Percentiles rank a stretch among this genome's conserved stretches.
Conservation (phyloP, 768 basidiomycete species). For the Trametes gibbosa region DNA sequence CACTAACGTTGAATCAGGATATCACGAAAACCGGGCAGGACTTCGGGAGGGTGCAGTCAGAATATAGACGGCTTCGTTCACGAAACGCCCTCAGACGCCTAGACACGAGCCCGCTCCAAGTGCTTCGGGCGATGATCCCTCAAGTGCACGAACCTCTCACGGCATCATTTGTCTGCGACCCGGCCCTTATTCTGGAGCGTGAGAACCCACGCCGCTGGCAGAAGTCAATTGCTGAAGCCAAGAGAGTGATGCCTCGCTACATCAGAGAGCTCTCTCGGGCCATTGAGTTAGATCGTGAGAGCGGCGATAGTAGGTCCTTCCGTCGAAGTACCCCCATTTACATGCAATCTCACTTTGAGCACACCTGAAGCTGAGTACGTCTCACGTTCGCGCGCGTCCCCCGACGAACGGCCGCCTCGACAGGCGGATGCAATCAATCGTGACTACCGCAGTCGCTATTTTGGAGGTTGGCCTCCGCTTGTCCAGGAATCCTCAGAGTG, state of each 20-base stretch:
- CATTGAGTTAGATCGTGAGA: slow-evolving; percentile 8
- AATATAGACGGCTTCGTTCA: neutral
- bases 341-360: neutral
- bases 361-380: neutral
- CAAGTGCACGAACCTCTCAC: neutral
- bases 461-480: slow-evolving; percentile 16
- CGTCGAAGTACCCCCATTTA: neutral
- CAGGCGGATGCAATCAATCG: slow-evolving; percentile 4
- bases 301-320: neutral
- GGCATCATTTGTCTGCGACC: neutral
- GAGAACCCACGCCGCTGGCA: slow-evolving; percentile 9
- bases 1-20: neutral
- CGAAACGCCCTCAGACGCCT: neutral
- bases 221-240: slow-evolving; percentile 1
- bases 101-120: slow-evolving; percentile 1
- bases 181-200: neutral
- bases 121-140: slow-evolving; percentile 12
- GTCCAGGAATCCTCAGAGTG: neutral
- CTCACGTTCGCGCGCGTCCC: neutral
- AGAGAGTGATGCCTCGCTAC: slow-evolving; percentile 4
- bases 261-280: slow-evolving; percentile 5
- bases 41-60: neutral
- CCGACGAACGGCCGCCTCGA: neutral
- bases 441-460: slow-evolving; percentile 9
- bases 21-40: slow-evolving; percentile 18